phyloP scores from a whole-genome alignment of 2,329 filamentous ascomycete genomes.

The Arachnomyces sp. region DNA sequence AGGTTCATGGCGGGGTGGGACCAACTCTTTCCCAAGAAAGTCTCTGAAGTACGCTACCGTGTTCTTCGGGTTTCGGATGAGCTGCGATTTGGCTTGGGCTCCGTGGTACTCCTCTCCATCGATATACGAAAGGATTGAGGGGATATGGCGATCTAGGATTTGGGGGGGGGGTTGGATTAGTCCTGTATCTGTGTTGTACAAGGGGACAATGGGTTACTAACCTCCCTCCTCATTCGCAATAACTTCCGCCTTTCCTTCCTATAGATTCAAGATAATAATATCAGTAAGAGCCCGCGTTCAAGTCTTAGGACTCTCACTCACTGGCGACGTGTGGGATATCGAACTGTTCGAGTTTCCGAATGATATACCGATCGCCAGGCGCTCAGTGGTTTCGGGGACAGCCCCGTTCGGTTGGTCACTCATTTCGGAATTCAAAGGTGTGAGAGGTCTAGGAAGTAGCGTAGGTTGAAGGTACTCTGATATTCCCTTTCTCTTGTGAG shows the following conservation, averaged over 20 bases:
- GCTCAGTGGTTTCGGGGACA: constrained; percentile 37
- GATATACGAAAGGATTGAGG: constrained; percentile 86
- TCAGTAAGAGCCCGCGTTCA: constrained; percentile 10
- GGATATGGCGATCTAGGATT: constrained; percentile 80
- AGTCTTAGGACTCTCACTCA: constrained; percentile 26
- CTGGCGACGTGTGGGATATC: constrained; percentile 73
- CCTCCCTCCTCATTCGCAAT: constrained; percentile 99
- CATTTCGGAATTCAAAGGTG: constrained; percentile 25
- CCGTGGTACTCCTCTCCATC: constrained; percentile 96
- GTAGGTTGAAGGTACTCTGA: no score
- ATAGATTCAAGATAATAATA: constrained; percentile 6
- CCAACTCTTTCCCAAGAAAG: constrained; percentile 86
- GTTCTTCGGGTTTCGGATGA: constrained; percentile 86
- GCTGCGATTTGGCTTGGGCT: constrained; percentile 86
- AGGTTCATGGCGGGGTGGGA: no score
- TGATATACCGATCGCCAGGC: constrained; percentile 81
- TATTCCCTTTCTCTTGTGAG: neutral
- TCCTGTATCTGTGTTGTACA: constrained; percentile 9
- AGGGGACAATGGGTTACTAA: constrained; percentile 36
- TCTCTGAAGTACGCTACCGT: constrained; percentile 95
- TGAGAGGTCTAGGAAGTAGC: constrained; percentile 3
- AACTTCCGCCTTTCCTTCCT: constrained; percentile 91
- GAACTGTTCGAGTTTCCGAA: constrained; percentile 99
- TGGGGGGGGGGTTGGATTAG: constrained; percentile 11
- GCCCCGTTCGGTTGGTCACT: constrained; percentile 47